Base-by-base conservation (phyloP, 2,329 filamentous ascomycete species). In the Penicillium sp. region DNA sequence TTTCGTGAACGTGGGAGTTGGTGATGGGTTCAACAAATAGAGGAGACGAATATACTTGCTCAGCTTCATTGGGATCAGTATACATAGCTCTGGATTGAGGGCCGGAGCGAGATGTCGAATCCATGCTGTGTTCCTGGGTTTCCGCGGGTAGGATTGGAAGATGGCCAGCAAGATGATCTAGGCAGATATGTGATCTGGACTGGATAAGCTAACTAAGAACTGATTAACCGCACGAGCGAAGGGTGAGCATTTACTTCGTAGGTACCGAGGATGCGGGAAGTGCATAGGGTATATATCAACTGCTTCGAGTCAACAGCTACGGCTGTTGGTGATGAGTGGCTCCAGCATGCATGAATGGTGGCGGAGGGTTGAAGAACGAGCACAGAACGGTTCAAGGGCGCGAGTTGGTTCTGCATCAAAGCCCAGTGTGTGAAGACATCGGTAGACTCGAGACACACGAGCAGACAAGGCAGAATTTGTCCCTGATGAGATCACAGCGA, bases 401-500 rank as follows among this genome's bases (percentile, higher is more conserved):
- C 53, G 47, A 60, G 40, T 51, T 50, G 54, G 57, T 56, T 53
- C 58, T 48, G 57, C 54, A 63, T 60, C 46, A 49, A 58, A 46
- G 57, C 52, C 53, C 47, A 24, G 25, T 27, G 27, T 12, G 50
- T 59, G 57, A 57, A 55, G 55, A 62, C 49, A 55, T 48, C 36
- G 55, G 12, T 37, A 48, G 49, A 51, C 53, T 56, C 59, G 55
- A 18, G 18, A 64, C 58, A 60, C 59, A 27, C 57, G 52, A 48
- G 56, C 54, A 51, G 59, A 51, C 65, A 64, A 68, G 66, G 66
- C 67, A 68, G 66, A 69, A 52, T 68, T 56, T 51, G 46, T 25
- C 13, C 25, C 7, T 24, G 48, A 53, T 50, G 45, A 47, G 48
- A 49, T 44, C 52, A 6, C 51, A 57, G 57, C 56, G 54, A 54